Evolutionary conservation across 2,329 filamentous ascomycete species (phyloP).

Genomic region (Trichophyton mentagrophytes): DNA sequence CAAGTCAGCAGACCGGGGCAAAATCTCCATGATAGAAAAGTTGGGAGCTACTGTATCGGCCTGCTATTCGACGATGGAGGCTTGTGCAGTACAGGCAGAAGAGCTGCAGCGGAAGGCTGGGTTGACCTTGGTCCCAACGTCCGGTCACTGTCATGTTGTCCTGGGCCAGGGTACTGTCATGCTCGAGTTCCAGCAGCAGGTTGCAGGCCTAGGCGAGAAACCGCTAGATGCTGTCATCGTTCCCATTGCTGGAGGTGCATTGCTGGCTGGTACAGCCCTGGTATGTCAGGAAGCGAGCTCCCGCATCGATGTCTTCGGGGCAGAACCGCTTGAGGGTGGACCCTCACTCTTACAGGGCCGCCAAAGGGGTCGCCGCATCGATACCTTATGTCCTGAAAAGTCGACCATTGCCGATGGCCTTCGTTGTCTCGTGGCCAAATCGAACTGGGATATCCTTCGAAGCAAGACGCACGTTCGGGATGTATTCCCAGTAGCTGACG

Average conservation of each 20-base stretch:
- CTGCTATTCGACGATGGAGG: not conserved
- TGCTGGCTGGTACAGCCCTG: not conserved
- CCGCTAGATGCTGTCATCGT: not conserved
- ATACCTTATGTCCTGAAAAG: not conserved
- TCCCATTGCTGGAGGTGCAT: not conserved
- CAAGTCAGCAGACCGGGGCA: not conserved
- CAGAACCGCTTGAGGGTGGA: not conserved
- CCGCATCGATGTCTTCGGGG: not conserved
- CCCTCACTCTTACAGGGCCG: not conserved
- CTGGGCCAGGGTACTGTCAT: not conserved
- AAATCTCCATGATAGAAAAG: not conserved
- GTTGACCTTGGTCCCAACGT: not conserved
- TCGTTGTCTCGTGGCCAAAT: not conserved
- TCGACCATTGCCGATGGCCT: not conserved
- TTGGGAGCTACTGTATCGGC: not conserved
- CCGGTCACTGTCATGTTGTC: not conserved
- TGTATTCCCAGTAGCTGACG: not conserved
- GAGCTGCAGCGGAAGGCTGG: not conserved
- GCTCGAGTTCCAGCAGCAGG: not conserved
- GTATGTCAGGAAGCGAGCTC: not conserved
- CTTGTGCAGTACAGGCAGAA: not conserved
- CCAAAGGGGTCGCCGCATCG: not conserved
- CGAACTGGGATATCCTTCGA: not conserved
- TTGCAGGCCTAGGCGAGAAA: not conserved
- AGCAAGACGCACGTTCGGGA: not conserved